A percentile compares a stretch with the other conserved stretches of the same genome.
Evolutionary conservation across 1,284 basidiomycete genomes (phyloP).

Genomic region (Sporisorium reilianum): DNA sequence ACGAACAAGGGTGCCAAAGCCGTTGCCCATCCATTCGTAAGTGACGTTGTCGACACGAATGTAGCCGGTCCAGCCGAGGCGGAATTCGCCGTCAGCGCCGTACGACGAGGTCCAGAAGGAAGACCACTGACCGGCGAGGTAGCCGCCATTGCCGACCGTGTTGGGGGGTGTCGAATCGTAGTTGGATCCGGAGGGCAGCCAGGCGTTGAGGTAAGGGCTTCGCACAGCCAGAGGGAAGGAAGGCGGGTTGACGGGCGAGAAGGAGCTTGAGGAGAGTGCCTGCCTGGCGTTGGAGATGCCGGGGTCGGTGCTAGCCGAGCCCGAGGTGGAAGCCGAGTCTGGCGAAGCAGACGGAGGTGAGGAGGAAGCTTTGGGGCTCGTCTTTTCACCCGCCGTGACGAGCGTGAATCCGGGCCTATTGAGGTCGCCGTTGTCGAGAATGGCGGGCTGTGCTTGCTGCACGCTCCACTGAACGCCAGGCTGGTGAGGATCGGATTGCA

Average conservation of each 20-base stretch:
- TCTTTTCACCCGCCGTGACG: conserved; percentile 32
- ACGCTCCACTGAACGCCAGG: conserved; percentile 46
- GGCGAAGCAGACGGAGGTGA: conserved; percentile 14
- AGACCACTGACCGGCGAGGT: conserved; percentile 57
- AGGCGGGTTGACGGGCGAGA: conserved; percentile 62
- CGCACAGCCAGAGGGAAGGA: conserved; percentile 62
- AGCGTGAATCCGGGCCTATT: conserved; percentile 37
- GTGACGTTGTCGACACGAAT: conserved; percentile 60
- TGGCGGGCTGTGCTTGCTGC: conserved; percentile 18
- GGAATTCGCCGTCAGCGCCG: conserved; percentile 63
- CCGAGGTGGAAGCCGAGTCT: conserved; percentile 20
- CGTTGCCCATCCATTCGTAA: conserved; percentile 66
- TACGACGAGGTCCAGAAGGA: conserved; percentile 65
- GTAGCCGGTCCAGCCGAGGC: conserved; percentile 61
- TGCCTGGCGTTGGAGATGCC: conserved; percentile 40
- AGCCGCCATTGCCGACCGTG: conserved; percentile 60
- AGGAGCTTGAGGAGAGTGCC: conserved; percentile 50
- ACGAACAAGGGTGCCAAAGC: conserved; percentile 60
- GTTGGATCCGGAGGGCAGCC: conserved; percentile 58
- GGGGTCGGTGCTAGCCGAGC: conserved; percentile 23
- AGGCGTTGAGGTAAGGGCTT: conserved; percentile 61
- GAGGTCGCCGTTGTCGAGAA: conserved; percentile 34
- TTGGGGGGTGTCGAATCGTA: conserved; percentile 58
- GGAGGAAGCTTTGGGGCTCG: background rate
- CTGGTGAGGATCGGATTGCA: conserved; percentile 29